Percentiles rank a stretch among this genome's conserved stretches.
Conservation (phyloP, 1,139 yeast species). For the Yamadazyma jaroonii region DNA sequence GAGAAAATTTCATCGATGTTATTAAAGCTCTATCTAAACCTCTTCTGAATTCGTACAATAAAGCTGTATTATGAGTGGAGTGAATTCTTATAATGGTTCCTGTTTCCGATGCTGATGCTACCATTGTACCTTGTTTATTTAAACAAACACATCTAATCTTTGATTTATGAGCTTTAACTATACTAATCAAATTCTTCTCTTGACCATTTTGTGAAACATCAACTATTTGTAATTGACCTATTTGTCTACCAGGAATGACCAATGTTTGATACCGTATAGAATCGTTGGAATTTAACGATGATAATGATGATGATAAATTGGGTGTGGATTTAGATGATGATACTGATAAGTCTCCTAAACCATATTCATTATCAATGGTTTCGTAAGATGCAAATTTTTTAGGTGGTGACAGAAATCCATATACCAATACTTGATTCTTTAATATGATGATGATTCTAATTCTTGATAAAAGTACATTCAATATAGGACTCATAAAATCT, state of each 20-base stretch:
- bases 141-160: slow-evolving; percentile 65
- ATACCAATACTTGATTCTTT: slow-evolving; percentile 64
- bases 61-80: slow-evolving; percentile 69
- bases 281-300: slow-evolving; percentile 16
- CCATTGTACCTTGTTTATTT: slow-evolving; percentile 69
- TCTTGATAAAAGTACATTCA: slow-evolving; percentile 72
- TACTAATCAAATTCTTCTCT: slow-evolving; percentile 60
- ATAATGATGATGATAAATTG: slow-evolving; percentile 14
- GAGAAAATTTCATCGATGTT: slow-evolving; percentile 81
- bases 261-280: slow-evolving; percentile 44
- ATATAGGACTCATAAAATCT: slow-evolving; percentile 72
- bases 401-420: slow-evolving; percentile 81
- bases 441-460: slow-evolving; percentile 72
- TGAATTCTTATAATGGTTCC: slow-evolving; percentile 86
- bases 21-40: slow-evolving; percentile 83
- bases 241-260: slow-evolving; percentile 69
- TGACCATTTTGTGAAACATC: slow-evolving; percentile 63
- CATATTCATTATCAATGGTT: slow-evolving; percentile 64
- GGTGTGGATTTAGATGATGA: slow-evolving; percentile 11
- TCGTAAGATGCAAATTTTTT: slow-evolving; percentile 66
- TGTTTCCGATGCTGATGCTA: slow-evolving; percentile 85
- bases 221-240: slow-evolving; percentile 79
- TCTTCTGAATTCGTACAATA: slow-evolving; percentile 78
- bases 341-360: slow-evolving; percentile 64
- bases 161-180: slow-evolving; percentile 82